These are phyloP conservation scores for Russula olivacea DNA, from an alignment of 768 basidiomycete species.

Conservation along the genomic window DNA sequence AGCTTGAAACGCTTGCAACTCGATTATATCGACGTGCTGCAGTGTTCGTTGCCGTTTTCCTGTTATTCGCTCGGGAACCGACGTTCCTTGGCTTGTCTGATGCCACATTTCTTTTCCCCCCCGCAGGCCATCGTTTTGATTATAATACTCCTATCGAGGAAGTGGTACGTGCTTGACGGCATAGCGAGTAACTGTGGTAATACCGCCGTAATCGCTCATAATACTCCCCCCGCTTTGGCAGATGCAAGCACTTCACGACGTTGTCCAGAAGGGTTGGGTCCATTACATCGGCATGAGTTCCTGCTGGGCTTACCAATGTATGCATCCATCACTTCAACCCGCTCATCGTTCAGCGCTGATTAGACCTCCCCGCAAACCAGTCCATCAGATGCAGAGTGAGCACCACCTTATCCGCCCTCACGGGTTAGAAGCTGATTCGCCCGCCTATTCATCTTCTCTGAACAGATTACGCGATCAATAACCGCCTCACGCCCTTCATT, in stretches of 20 bases:
- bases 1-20: constrained; percentile 59
- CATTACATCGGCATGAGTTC: constrained; percentile 36
- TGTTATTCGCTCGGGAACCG: neutral
- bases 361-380: constrained; percentile 8
- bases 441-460: neutral
- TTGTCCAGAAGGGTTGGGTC: constrained; percentile 38
- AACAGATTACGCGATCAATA: constrained; percentile 29
- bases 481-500: constrained; percentile 39
- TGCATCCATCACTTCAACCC: neutral
- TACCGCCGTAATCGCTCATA: neutral
- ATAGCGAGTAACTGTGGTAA: neutral
- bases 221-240: neutral
- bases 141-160: constrained; percentile 39
- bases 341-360: neutral
- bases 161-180: constrained; percentile 24
- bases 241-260: constrained; percentile 42
- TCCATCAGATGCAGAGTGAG: constrained; percentile 30
- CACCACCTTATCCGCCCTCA: neutral
- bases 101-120: neutral
- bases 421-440: neutral
- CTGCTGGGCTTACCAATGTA: constrained; percentile 32
- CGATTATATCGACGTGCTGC: constrained; percentile 68
- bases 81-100: neutral
- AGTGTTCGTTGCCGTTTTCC: constrained; percentile 38
- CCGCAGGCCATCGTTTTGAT: constrained; percentile 38